Evolutionary conservation across 192 early-diverging fungal genomes (phyloP), one percentile per base, ranked within the genome.

Genomic region (Coemansia furcata): DNA sequence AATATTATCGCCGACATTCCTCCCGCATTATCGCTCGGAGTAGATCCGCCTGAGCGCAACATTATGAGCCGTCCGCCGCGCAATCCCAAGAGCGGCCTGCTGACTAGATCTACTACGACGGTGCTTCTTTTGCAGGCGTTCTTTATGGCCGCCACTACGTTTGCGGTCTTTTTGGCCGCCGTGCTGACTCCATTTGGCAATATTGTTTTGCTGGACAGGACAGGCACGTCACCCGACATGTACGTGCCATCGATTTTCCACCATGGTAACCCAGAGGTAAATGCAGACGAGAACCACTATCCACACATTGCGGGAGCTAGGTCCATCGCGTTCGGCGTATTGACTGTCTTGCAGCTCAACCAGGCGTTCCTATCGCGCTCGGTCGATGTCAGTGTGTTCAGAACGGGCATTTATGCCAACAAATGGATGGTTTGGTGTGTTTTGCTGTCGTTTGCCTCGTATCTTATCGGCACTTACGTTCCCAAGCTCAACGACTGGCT

Each of bases 1-100:
- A 99, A 99, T 77, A 97, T 99, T 44, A 95, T 98, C 74, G 95
- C 96, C 58, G 96, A 98, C 84, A 89, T 98, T 21, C 97, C 97
- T 36, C 96, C 97, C 39, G 94, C 97, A 1, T 89, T 98, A 84
- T 93, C 94, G 10, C 84, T 99, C 55, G 95, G 95, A 43, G 84
- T 97, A 35, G 97, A 99, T 63, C 91, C 91, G 26, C 86, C 86
- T 10, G 96, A 99, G 80, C 74, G 70, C 32, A 89, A 91, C 66
- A 86, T 98, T 40, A 96, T 99, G 94, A 63, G 68, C 36, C 91
- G 95, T 38, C 77, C 80, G 9, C 97, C 97, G 52, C 88, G 95
- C 32, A 84, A 89, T 19, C 93, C 88, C 2, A 83, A 85, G 50
- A 77, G 86, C 44, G 92, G 90, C 33, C 90, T 99, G 35, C 73